These are phyloP conservation scores for Bipolaris bicolor DNA, from an alignment of 2,329 filamentous ascomycete species.

Conservation along the genomic window DNA sequence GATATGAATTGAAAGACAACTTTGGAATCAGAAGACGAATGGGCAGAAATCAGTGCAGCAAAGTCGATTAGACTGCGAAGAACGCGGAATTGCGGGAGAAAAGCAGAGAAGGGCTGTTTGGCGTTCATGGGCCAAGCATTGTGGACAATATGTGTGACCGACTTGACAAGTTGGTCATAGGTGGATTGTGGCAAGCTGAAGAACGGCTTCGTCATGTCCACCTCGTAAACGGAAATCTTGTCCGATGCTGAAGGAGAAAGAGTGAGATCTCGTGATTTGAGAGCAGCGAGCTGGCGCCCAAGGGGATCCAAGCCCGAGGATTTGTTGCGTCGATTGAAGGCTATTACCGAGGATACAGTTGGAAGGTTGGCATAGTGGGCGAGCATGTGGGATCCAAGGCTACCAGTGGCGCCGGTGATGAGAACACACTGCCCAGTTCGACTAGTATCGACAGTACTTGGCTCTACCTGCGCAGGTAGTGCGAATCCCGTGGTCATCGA, in stretches of 20 bases:
- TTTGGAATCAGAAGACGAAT: constrained; percentile 12
- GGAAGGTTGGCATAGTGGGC: constrained; percentile 31
- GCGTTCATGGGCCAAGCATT: constrained; percentile 64
- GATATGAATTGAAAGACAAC: constrained; percentile 52
- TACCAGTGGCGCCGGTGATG: constrained; percentile 51
- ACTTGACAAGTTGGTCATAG: constrained; percentile 47
- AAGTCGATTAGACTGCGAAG: constrained; percentile 59
- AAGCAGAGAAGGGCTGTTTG: constrained; percentile 57
- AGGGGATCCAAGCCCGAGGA: constrained; percentile 26
- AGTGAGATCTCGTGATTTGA: constrained; percentile 23
- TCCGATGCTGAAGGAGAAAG: constrained; percentile 13
- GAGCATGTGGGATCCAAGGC: constrained; percentile 50
- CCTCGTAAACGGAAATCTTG: constrained; percentile 57
- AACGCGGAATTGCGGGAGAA: constrained; percentile 58
- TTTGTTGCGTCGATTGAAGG: constrained; percentile 53
- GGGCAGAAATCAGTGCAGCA: constrained; percentile 40
- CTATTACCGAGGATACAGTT: constrained; percentile 49
- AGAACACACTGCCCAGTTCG: constrained; percentile 32
- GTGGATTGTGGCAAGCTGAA: constrained; percentile 55
- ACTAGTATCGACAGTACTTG: neutral
- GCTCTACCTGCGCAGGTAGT: neutral
- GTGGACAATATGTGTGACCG: constrained; percentile 60
- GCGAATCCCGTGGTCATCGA: neutral
- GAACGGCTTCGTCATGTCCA: constrained; percentile 55
- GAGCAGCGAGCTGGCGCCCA: constrained; percentile 45